Percentiles rank a stretch among this genome's conserved stretches.
Evolutionary conservation across 2,329 filamentous ascomycete species (phyloP).

Genomic region (Elsinoe batatas): DNA sequence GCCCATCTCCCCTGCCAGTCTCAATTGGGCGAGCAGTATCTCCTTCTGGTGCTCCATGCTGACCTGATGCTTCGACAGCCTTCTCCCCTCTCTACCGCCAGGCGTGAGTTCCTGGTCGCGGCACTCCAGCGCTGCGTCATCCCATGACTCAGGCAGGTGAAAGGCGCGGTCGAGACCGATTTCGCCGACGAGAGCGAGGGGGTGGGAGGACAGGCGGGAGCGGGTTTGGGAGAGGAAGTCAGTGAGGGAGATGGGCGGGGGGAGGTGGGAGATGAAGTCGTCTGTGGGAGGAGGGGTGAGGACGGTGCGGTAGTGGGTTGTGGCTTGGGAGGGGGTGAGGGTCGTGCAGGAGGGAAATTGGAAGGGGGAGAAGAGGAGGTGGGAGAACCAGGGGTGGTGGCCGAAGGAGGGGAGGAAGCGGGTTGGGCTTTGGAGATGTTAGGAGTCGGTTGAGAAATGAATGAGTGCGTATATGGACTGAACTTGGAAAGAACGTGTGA

Average conservation of each 20-base stretch:
- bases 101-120: conserved; percentile 49
- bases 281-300: conserved; percentile 47
- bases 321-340: conserved; percentile 36
- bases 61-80: conserved; percentile 58
- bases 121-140: conserved; percentile 29
- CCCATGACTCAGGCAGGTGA: conserved; percentile 56
- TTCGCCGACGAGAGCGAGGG: conserved; percentile 62
- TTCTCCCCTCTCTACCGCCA: conserved; percentile 60
- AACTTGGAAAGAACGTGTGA: neutral
- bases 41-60: conserved; percentile 57
- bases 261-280: conserved; percentile 44
- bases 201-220: conserved; percentile 45
- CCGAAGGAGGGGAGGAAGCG: conserved; percentile 67
- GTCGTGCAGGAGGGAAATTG: conserved; percentile 23
- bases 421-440: conserved; percentile 47
- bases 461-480: no score
- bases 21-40: conserved; percentile 58
- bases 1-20: conserved; percentile 56
- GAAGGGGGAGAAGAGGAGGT: conserved; percentile 60
- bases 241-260: conserved; percentile 51
- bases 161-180: conserved; percentile 70
- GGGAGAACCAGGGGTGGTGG: conserved; percentile 81
- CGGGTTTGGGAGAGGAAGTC: conserved; percentile 49
- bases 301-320: conserved; percentile 56
- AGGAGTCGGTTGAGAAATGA: no score